Conservation (phyloP, 345 rosid genomes). For the Viola odorata region DNA sequence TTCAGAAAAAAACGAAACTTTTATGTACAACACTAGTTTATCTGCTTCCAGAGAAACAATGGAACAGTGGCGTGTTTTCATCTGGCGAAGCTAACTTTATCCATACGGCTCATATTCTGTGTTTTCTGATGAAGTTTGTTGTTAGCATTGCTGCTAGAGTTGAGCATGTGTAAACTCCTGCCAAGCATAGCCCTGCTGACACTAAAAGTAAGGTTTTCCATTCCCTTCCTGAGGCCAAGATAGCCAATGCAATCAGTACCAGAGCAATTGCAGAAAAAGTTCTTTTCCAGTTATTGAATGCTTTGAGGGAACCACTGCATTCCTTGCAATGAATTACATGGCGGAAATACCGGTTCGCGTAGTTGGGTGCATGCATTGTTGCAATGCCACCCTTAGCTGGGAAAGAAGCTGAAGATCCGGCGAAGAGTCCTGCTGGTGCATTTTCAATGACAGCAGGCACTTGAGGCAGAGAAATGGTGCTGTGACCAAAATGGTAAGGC, state of each 20-base stretch:
- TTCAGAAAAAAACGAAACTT: too few species aligned
- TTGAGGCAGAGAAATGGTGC: slow-evolving; percentile 57
- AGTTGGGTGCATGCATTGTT: slow-evolving; percentile 68
- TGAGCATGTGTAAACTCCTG: slow-evolving; percentile 57
- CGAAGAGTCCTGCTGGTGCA: slow-evolving; percentile 83
- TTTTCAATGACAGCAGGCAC: slow-evolving; percentile 79
- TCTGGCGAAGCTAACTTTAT: too few species aligned
- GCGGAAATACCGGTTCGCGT: slow-evolving; percentile 70
- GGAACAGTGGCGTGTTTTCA: too few species aligned
- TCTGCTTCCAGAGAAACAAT: too few species aligned
- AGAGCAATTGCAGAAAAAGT: slow-evolving; percentile 41
- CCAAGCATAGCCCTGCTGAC: slow-evolving; percentile 51
- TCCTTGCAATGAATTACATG: slow-evolving; percentile 85
- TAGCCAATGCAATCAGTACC: slow-evolving; percentile 49
- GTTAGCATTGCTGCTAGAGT: slow-evolving; percentile 59
- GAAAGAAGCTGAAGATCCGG: slow-evolving; percentile 59
- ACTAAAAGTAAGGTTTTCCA: slow-evolving; percentile 57
- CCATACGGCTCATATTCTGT: slow-evolving; percentile 53
- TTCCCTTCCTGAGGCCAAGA: slow-evolving; percentile 56
- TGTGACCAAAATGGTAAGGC: slow-evolving; percentile 89
- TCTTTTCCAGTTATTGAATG: slow-evolving; percentile 58
- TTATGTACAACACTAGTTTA: too few species aligned
- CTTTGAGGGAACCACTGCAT: slow-evolving; percentile 54
- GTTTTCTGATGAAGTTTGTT: slow-evolving; percentile 77
- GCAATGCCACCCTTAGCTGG: slow-evolving; percentile 83